These are phyloP conservation scores for Chrysochromulina tobinii DNA, from an alignment of 78 protist genomes.

Conservation along the genomic window DNA sequence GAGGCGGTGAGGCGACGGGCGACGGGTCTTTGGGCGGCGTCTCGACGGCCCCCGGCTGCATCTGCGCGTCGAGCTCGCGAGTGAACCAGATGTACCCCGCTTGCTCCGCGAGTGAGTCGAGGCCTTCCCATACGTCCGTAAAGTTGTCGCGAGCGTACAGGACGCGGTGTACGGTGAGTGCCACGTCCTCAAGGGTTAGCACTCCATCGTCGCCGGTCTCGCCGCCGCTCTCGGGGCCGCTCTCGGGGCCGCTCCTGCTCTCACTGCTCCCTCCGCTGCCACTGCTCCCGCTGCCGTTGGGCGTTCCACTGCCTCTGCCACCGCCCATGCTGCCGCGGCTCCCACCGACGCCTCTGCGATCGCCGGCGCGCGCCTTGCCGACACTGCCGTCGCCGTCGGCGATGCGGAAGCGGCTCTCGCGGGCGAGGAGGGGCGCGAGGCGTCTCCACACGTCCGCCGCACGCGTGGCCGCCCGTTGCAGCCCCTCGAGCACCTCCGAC, in stretches of 20 bases:
- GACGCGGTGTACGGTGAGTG: neutral
- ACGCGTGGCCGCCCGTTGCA: neutral
- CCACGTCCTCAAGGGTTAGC: neutral
- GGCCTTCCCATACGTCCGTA: neutral
- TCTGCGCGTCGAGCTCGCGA: neutral
- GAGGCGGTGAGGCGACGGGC: too few species aligned
- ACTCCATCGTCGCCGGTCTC: too few species aligned
- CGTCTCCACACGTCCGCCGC: neutral
- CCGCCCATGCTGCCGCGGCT: too few species aligned
- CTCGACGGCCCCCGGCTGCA: neutral
- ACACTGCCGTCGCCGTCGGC: too few species aligned
- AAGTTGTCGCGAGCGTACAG: slow-evolving; percentile 4
- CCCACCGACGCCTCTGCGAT: too few species aligned
- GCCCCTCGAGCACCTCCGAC: neutral
- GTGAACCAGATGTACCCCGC: slow-evolving; percentile 21
- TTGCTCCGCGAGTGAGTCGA: neutral
- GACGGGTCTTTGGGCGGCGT: neutral
- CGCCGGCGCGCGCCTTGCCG: too few species aligned
- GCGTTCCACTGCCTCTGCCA: too few species aligned
- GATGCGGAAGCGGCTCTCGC: too few species aligned
- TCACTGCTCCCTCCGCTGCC: too few species aligned
- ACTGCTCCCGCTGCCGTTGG: too few species aligned
- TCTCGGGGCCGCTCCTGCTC: too few species aligned
- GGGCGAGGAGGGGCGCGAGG: neutral
- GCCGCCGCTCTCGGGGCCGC: neutral